Base-by-base conservation (phyloP, 768 basidiomycete species). In the Pulveroboletus sp. region DNA sequence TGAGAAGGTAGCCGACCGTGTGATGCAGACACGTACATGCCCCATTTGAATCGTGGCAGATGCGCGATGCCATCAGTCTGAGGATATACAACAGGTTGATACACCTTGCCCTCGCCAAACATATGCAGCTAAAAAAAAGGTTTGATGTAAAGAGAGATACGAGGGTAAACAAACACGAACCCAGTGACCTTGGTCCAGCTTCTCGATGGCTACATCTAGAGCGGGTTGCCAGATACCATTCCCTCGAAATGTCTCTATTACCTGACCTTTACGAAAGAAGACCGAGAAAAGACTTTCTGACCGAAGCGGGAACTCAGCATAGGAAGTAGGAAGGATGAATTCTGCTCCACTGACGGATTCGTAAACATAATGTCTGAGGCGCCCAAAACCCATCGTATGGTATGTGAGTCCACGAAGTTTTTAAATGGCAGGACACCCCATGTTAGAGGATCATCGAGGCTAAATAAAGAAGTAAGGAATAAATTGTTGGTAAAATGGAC, bases 311-410 rank as follows among this genome's bases (percentile, higher is more conserved):
- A 46, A 32, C 51, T 69, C 45, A 68, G 50, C 38, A 41, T 8
- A 15, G 11, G 39, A 38, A 21, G 14, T 2, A 39, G 14, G 30
- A 15, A 49, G 10, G 33, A 40, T 37, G 33, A 53, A 46, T n/a
- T 27, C 42, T 31, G 21, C 15, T 44, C 10, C 17, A 69, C 85
- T 73, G 63, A 91, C 85, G 86, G 83, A 69, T 93, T 95, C 5
- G 90, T 96, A 68, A 96, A 97, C 76, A 95, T 85, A 63, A 97
- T 83, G 50, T 98, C 94, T 7, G 88, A 85, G 9, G 92, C 92
- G 32, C 94, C 94, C 21, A 96, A 77, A 5, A 90, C 84, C 93
- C 94, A 98, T 43, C 94, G 78, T n/a, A 74, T 87, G 44, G 76
- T 81, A 28, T 73, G 70, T 9, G 85, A 68, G 45, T 69, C 70